Evolutionary conservation across 75 land plant species (phyloP), one percentile per base, ranked within the genome.

Genomic region (Picea glauca): DNA sequence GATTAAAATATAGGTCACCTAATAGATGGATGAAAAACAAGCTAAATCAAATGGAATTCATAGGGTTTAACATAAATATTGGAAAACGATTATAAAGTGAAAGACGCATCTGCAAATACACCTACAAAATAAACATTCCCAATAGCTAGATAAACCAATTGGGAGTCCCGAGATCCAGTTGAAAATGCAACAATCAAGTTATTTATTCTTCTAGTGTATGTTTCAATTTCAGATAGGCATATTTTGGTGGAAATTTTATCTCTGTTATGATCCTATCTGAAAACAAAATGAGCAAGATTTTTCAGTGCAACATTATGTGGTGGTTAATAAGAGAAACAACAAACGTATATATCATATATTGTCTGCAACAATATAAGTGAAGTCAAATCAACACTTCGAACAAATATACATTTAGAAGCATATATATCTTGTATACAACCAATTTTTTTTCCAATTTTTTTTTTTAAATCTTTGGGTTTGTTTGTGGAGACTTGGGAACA

Each of bases 91-190:
- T 95, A 87, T 67, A 97, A 86, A 1, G 98, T 97, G 80, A 97
- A 97, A 26, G 26, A 26, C 0, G 8, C 96, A 94, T 98, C 99
- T 50, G 98, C 99, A 80, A 86, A 93, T 40, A 89, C 99, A 85
- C 99, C 94, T 3, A 98, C 99, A 90, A 97, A 97, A 81, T 95
- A 94, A n/a, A 97, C 95, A 85, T 97, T 97, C 73, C 98, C 99
- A 62, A 85, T 84, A 58, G 79, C 85, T 18, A 98, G 99, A 80
- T 97, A 98, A 80, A 97, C 80, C 35, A 81, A 46, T 65, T 87
- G 91, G 50, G 85, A 76, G 46, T 87, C 86, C 50, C 93, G 94
- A 76, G 86, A 91, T 62, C 91, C 92, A 4, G 95, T 85, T n/a
- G 98, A 93, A 74, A 80, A 88, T 11, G 93, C 83, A 70, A 92